Conservation (phyloP, 306 rosid species). For the barrel medic (Medicago truncatula) region MtrunA17r5.0-ANR NC_053042.1:1502001-1502500, state of each 20-base stretch:
- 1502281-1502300: conserved; percentile 54
- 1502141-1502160: background rate
- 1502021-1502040: conserved; percentile 60
- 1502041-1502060: conserved; percentile 51
- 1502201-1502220: background rate
- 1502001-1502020: too few species aligned
- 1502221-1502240: conserved; percentile 27
- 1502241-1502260: conserved; percentile 18
- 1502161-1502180: background rate
- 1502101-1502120: conserved; percentile 48
- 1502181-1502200: conserved; percentile 28
- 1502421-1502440: too few species aligned
- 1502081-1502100: conserved; percentile 41
- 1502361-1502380: background rate
- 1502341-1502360: conserved; percentile 56
- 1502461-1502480: too few species aligned
- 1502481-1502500: too few species aligned
- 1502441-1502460: too few species aligned
- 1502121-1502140: too few species aligned
- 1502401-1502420: too few species aligned
- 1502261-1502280: conserved; percentile 31
- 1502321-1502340: conserved; percentile 49
- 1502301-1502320: conserved; percentile 64
- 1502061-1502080: conserved; percentile 43
- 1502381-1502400: too few species aligned